Evolutionary conservation across 2,329 filamentous ascomycete species (phyloP), one percentile per base, ranked within the genome.

Genomic region (Blastomyces silverae): DNA sequence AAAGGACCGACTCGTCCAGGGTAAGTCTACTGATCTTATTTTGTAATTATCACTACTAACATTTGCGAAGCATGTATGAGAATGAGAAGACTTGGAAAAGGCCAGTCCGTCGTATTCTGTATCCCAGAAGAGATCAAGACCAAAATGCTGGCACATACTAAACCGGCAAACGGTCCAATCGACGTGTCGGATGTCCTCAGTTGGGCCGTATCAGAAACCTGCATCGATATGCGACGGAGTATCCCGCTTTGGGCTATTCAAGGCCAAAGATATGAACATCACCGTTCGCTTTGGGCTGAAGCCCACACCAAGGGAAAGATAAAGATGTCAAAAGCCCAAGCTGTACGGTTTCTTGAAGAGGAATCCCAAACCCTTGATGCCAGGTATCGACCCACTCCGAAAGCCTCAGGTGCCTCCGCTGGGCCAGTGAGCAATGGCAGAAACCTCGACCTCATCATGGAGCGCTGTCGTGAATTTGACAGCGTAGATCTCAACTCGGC

Each of bases 1-100:
- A 0, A 92, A 92, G 66, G 89, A 92, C 66, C 78, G 82, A 17
- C 72, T 91, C 0, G 84, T 87, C 0, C 89, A 92, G 81, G 87
- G 85, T 85, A 76, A 71, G 78, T 68, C 77, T 90, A 11, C 73
- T 71, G 0, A 80, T 78, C 0, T 83, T 79, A 55, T 65, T 75
- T 0, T 82, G 89, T 63, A 91, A 90, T 66, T 67, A n/a, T 72
- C 0, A 50, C 67, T 69, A 56, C 67, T 69, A 63, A 69, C 13
- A 55, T 63, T 57, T 64, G 48, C 17, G 48, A 66, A 85, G 86
- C 86, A 0, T 88, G 85, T 65, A 89, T 88, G 85, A 74, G 88
- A n/a, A 85, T 91, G 82, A 75, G 88, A 17, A 84, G 86, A 65
- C 79, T 91, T 0, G 88, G 86, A 0, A 74, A 83, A 2, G 87